Evolutionary conservation across 2,329 filamentous ascomycete species (phyloP).

Genomic region (Exophiala phaeomuriformis): DNA sequence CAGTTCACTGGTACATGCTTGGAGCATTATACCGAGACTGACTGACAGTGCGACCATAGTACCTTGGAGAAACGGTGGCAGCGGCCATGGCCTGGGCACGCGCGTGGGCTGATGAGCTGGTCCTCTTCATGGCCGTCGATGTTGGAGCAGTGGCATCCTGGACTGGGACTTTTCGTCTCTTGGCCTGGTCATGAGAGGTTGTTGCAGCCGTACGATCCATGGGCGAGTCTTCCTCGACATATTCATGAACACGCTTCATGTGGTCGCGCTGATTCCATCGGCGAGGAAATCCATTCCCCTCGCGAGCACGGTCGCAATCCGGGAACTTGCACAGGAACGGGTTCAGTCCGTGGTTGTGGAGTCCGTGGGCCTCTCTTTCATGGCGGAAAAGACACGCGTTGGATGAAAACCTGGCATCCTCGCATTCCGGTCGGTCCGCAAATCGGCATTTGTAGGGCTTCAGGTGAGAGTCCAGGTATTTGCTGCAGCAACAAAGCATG

Average conservation of each 20-base stretch:
- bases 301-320: constrained; percentile 74
- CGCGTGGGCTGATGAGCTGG: constrained; percentile 22
- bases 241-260: constrained; percentile 86
- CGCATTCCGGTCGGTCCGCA: constrained; percentile 57
- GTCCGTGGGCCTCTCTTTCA: constrained; percentile 89
- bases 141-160: constrained; percentile 1
- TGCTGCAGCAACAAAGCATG: constrained; percentile 49
- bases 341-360: constrained; percentile 90
- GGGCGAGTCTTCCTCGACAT: constrained; percentile 32
- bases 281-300: constrained; percentile 83
- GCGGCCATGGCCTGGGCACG: constrained; percentile 16
- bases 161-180: constrained; percentile 19
- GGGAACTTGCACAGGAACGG: constrained; percentile 83
- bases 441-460: constrained; percentile 92
- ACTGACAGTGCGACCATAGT: constrained; percentile 12
- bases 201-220: constrained; percentile 10
- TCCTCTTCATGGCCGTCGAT: constrained; percentile 26
- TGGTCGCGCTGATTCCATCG: constrained; percentile 95
- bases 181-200: constrained; percentile 11
- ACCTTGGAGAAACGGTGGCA: constrained; percentile 8
- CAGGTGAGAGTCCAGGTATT: constrained; percentile 92
- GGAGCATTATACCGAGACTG: constrained; percentile 14
- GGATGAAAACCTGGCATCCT: constrained; percentile 84
- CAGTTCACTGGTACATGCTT: constrained; percentile 9
- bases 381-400: constrained; percentile 91